Conservation (phyloP, 495 filamentous ascomycete genomes). For the Annulohypoxylon bovei region DNA sequence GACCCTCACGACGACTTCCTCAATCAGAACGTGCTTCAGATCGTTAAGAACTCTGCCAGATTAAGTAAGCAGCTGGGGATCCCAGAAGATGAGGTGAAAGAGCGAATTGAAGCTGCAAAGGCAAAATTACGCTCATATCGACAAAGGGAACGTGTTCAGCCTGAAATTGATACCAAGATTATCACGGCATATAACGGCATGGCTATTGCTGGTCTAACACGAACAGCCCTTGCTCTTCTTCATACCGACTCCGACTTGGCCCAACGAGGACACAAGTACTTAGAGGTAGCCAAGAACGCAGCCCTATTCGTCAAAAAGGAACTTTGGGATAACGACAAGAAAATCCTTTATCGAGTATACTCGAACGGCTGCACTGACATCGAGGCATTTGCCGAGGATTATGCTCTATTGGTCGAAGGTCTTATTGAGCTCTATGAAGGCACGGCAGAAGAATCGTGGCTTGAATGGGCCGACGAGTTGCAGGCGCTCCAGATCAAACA, state of each 20-base stretch:
- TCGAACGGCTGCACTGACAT: conserved; percentile 76
- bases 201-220: conserved; percentile 82
- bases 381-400: conserved; percentile 91
- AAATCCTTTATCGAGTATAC: conserved; percentile 78
- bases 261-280: conserved; percentile 58
- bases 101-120: conserved; percentile 73
- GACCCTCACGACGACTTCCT: conserved; percentile 95
- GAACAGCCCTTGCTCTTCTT: conserved; percentile 73
- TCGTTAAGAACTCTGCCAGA: conserved; percentile 63
- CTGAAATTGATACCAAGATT: conserved; percentile 91
- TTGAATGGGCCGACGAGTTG: conserved; percentile 83
- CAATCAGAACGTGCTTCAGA: conserved; percentile 72
- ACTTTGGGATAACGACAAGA: conserved; percentile 73
- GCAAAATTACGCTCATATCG: conserved; percentile 77
- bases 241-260: conserved; percentile 67
- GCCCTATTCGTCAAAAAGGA: conserved; percentile 79
- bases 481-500: conserved; percentile 71
- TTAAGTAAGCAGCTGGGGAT: conserved; percentile 84
- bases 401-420: conserved; percentile 87
- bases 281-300: conserved; percentile 71
- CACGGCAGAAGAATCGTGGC: conserved; percentile 80
- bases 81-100: conserved; percentile 73
- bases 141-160: conserved; percentile 77
- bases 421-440: conserved; percentile 89
- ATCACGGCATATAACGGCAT: conserved; percentile 90